Conservation (phyloP, 2,329 filamentous ascomycete genomes). For the Aspergillus proliferans region DNA sequence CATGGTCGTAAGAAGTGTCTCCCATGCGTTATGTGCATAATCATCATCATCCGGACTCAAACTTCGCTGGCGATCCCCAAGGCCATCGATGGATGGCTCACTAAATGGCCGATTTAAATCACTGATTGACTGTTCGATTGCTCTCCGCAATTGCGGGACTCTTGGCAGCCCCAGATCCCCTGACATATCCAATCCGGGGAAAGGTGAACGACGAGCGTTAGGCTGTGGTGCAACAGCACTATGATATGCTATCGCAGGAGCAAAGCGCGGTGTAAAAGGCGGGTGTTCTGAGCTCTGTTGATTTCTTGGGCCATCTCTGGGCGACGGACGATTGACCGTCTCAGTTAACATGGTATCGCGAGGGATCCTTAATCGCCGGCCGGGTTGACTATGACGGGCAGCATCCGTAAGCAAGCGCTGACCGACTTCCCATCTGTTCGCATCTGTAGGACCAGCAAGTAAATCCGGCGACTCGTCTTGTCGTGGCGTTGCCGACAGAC, state of each 20-base stretch:
- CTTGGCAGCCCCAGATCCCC: constrained; percentile 15
- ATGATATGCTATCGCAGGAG: constrained; percentile 35
- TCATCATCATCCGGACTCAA: constrained; percentile 56
- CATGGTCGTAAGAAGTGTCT: constrained; percentile 71
- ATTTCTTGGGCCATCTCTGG: constrained; percentile 11
- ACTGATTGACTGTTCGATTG: constrained; percentile 28
- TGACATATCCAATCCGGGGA: constrained; percentile 17
- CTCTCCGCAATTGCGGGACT: constrained; percentile 26
- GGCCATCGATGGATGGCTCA: constrained; percentile 53
- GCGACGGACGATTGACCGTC: constrained; percentile 16
- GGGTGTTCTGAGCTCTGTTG: constrained; percentile 14
- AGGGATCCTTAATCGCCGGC: constrained; percentile 30
- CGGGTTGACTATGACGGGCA: constrained; percentile 26
- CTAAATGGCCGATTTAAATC: constrained; percentile 15
- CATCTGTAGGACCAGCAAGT: constrained; percentile 12
- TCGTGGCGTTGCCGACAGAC: constrained; percentile 9
- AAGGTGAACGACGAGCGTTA: constrained; percentile 17
- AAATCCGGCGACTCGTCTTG: constrained; percentile 27
- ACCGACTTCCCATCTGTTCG: constrained; percentile 28
- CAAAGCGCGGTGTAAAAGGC: constrained; percentile 39
- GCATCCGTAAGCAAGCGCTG: constrained; percentile 29
- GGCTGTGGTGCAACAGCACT: constrained; percentile 17
- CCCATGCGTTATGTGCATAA: constrained; percentile 60
- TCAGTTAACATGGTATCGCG: constrained; percentile 29
- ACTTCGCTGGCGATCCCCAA: constrained; percentile 79